Conservation (phyloP, 768 basidiomycete genomes). For the Ramaria sp. region DNA sequence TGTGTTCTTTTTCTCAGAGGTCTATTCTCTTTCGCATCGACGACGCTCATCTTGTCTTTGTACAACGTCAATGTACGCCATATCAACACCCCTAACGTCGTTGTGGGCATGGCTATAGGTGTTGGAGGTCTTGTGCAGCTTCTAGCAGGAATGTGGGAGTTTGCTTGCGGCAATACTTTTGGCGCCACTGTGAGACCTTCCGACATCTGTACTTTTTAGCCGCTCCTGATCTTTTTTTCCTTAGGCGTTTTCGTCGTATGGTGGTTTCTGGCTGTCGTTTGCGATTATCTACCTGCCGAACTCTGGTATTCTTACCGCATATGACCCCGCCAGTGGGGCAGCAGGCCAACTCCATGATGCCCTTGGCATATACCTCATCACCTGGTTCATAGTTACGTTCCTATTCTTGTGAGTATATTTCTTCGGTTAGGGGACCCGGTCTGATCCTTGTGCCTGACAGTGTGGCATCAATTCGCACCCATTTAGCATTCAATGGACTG, state of each 20-base stretch:
- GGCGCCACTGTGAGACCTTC: slow-evolving; percentile 28
- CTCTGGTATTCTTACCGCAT: slow-evolving; percentile 50
- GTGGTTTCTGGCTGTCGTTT: slow-evolving; percentile 84
- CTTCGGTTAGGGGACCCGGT: neutral
- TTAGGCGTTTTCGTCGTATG: slow-evolving; percentile 73
- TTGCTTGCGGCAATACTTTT: slow-evolving; percentile 52
- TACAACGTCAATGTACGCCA: slow-evolving; percentile 53
- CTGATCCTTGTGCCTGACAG: neutral
- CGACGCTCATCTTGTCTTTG: slow-evolving; percentile 69
- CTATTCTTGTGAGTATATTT: slow-evolving; percentile 41
- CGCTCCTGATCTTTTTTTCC: neutral
- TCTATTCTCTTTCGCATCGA: slow-evolving; percentile 74
- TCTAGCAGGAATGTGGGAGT: slow-evolving; percentile 86
- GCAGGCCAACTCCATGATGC: slow-evolving; percentile 40
- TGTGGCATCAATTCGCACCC: slow-evolving; percentile 3
- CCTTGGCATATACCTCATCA: slow-evolving; percentile 61
- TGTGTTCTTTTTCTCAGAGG: slow-evolving; percentile 33
- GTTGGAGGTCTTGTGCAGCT: slow-evolving; percentile 80
- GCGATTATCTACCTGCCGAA: slow-evolving; percentile 63
- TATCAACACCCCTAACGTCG: slow-evolving; percentile 50
- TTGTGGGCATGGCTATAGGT: slow-evolving; percentile 81
- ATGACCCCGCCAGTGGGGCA: slow-evolving; percentile 17
- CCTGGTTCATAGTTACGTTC: slow-evolving; percentile 67
- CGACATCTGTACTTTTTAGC: neutral
- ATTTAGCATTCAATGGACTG: slow-evolving; percentile 3